Evolutionary conservation across 306 rosid species (phyloP).

Genomic region (Castanea crenata): DNA sequence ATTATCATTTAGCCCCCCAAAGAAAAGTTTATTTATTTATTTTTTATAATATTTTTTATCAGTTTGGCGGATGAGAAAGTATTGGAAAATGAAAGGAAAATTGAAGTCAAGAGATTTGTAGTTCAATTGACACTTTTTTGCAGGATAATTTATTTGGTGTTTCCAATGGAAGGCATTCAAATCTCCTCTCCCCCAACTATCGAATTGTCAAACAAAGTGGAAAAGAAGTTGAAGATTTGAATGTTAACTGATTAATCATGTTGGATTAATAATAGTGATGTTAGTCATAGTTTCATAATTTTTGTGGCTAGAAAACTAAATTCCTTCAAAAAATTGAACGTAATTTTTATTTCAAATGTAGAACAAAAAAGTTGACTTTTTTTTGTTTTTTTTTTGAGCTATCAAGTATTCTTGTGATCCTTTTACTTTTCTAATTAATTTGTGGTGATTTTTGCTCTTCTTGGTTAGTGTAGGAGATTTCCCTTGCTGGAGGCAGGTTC

Average conservation of each 20-base stretch:
- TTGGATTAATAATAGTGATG: neutral
- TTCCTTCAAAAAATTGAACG: neutral
- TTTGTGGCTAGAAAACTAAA: neutral
- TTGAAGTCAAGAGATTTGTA: too few relatives aligned
- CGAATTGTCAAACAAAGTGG: neutral
- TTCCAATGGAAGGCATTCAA: too few relatives aligned
- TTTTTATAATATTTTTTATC: neutral
- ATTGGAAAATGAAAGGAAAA: neutral
- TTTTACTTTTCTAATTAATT: constrained; percentile 32
- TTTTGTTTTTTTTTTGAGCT: neutral
- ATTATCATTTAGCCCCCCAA: too few relatives aligned
- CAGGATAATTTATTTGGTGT: too few relatives aligned
- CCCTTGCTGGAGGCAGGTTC: constrained; percentile 90
- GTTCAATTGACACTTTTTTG: too few relatives aligned
- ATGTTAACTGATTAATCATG: too few relatives aligned
- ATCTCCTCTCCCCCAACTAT: too few relatives aligned
- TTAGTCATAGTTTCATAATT: neutral
- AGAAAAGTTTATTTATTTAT: neutral
- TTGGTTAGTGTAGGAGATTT: constrained; percentile 86
- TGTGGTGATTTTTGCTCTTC: constrained; percentile 32
- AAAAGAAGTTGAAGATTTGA: too few relatives aligned
- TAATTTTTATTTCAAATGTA: neutral
- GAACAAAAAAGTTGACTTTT: neutral
- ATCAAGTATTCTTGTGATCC: neutral
- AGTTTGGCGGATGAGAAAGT: neutral